A percentile compares a stretch with the other conserved stretches of the same genome.
Conservation (phyloP, 1,284 basidiomycete genomes). For the Apiotrichum mycotoxinovorans region DNA sequence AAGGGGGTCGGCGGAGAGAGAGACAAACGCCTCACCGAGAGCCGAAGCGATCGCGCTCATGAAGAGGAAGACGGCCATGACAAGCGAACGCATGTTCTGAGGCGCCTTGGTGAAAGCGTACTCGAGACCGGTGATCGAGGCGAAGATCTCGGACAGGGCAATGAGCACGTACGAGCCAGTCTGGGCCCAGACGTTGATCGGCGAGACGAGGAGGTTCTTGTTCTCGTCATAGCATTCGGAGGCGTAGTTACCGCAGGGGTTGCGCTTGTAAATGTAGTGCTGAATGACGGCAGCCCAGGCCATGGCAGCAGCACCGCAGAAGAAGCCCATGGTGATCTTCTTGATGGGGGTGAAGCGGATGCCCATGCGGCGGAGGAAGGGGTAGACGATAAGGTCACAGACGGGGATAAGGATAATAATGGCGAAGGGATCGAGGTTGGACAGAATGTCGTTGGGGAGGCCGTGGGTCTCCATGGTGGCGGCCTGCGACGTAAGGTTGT, state of each 20-base stretch:
- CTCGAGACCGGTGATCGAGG: slow-evolving; percentile 5
- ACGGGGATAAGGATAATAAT: slow-evolving; percentile 6
- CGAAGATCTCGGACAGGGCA: slow-evolving; percentile 1
- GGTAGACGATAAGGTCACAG: slow-evolving; percentile 18
- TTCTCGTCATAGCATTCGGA: slow-evolving; percentile 28
- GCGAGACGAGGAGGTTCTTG: neutral
- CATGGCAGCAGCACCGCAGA: slow-evolving; percentile 34
- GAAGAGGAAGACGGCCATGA: slow-evolving; percentile 4
- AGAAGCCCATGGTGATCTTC: slow-evolving; percentile 23
- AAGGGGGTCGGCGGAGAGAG: neutral
- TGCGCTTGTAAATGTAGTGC: slow-evolving; percentile 50
- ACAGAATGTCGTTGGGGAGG: slow-evolving; percentile 15
- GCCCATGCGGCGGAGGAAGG: slow-evolving; percentile 11
- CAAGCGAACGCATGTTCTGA: neutral
- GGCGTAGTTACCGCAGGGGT: slow-evolving; percentile 49
- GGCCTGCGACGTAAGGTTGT: slow-evolving; percentile 21
- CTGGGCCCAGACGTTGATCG: slow-evolving; percentile 1
- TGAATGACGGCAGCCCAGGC: slow-evolving; percentile 51
- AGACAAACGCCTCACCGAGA: slow-evolving; percentile 1
- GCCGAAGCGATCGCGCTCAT: neutral
- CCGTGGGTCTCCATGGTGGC: slow-evolving; percentile 45
- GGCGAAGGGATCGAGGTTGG: slow-evolving; percentile 5
- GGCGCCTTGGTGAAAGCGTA: slow-evolving; percentile 5
- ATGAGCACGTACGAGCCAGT: slow-evolving; percentile 3
- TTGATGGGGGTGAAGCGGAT: slow-evolving; percentile 19